Percentiles rank a stretch among this genome's conserved stretches.
Evolutionary conservation across 768 basidiomycete genomes (phyloP).

Genomic region (Harrya chromipes): DNA sequence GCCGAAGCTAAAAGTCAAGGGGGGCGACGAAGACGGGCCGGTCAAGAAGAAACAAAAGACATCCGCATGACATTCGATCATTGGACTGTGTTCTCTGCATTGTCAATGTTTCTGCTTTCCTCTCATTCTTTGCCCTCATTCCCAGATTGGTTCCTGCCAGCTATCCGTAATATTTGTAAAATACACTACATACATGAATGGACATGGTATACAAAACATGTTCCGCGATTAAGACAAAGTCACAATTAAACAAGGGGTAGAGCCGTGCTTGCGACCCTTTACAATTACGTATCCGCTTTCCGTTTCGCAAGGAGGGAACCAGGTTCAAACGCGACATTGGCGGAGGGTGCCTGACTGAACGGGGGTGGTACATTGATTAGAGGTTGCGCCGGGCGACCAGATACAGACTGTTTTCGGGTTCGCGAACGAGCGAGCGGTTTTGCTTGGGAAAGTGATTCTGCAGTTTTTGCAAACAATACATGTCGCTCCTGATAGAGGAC

Average conservation of each 20-base stretch:
- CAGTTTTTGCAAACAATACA: constrained; percentile 41
- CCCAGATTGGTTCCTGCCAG: not conserved
- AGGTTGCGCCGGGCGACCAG: constrained; percentile 41
- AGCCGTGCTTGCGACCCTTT: not conserved
- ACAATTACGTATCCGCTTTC: constrained; percentile 29
- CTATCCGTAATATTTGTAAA: constrained; percentile 19
- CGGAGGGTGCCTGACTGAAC: constrained; percentile 25
- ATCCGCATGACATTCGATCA: constrained; percentile 26
- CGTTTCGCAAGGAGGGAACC: constrained; percentile 69
- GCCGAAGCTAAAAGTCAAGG: constrained; percentile 35
- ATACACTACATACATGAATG: constrained; percentile 21
- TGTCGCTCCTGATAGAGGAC: constrained; percentile 78
- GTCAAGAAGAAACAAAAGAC: constrained; percentile 78
- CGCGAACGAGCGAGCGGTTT: constrained; percentile 37
- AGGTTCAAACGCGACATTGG: constrained; percentile 60
- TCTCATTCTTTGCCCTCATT: not conserved
- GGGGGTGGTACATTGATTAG: constrained; percentile 48
- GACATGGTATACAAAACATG: constrained; percentile 12
- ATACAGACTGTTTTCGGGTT: constrained; percentile 36
- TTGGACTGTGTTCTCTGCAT: not conserved
- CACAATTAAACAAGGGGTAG: constrained; percentile 1
- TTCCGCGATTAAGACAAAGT: constrained; percentile 7
- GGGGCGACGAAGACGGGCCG: constrained; percentile 46
- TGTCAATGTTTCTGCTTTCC: not conserved
- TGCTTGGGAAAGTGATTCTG: constrained; percentile 23